Percentiles rank a stretch among this genome's conserved stretches.
Conservation (phyloP, 2,329 filamentous ascomycete genomes). For the Sclerotinia borealis region DNA sequence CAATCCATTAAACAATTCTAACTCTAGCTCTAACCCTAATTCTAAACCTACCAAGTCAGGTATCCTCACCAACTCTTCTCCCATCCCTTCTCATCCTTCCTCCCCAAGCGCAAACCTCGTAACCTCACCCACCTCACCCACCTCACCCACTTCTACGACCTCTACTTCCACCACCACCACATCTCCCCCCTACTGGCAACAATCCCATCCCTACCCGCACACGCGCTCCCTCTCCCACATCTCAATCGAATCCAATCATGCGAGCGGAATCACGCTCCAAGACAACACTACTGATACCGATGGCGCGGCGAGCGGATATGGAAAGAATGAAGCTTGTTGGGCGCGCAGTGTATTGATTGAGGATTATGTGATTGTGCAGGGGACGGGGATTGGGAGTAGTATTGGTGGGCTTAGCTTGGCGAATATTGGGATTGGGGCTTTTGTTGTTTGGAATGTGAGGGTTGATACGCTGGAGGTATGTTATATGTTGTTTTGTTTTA, state of each 20-base stretch:
- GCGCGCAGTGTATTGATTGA: slow-evolving; percentile 56
- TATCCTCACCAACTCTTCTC: background rate
- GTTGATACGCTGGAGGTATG: slow-evolving; percentile 84
- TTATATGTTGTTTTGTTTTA: slow-evolving; percentile 36
- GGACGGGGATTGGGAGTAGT: slow-evolving; percentile 19
- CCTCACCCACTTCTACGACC: slow-evolving; percentile 5
- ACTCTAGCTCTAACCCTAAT: background rate
- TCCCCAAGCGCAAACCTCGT: background rate
- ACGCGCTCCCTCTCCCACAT: slow-evolving; percentile 36
- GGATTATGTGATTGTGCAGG: slow-evolving; percentile 48
- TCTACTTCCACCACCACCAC: slow-evolving; percentile 27
- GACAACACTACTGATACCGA: slow-evolving; percentile 47
- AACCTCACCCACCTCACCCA: slow-evolving; percentile 11
- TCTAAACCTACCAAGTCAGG: background rate
- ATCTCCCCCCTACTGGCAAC: slow-evolving; percentile 38
- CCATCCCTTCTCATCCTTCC: background rate
- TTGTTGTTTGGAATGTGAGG: slow-evolving; percentile 89
- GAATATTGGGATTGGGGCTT: slow-evolving; percentile 58
- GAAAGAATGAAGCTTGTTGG: slow-evolving; percentile 54
- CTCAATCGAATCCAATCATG: slow-evolving; percentile 43
- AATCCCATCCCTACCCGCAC: too few relatives aligned
- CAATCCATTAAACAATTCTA: background rate
- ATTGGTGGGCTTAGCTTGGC: too few relatives aligned
- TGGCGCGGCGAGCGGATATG: slow-evolving; percentile 31
- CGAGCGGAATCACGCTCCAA: slow-evolving; percentile 52